A percentile compares a stretch with the other conserved stretches of the same genome.
These are phyloP conservation scores for Botryotinia narcissicola DNA, from an alignment of 2,329 filamentous ascomycete species.

Conservation along the genomic window DNA sequence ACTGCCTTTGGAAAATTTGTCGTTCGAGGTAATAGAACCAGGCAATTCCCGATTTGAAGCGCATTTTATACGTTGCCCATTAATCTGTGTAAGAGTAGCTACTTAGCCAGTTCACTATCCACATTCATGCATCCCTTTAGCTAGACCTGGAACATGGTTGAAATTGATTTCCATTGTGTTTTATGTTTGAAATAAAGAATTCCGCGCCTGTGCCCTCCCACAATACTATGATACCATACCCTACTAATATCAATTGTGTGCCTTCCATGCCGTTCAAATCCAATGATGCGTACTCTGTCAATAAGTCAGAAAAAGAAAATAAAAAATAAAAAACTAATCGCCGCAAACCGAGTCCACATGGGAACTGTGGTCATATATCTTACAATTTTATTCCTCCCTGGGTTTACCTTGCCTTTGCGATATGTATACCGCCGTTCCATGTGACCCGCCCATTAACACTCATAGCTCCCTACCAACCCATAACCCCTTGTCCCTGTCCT, in stretches of 20 bases:
- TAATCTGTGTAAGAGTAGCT: neutral
- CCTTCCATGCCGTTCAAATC: neutral
- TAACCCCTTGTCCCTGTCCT: slow-evolving; percentile 3
- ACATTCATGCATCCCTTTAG: neutral
- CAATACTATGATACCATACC: neutral
- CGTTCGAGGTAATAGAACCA: neutral
- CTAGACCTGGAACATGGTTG: neutral
- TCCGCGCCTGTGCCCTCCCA: neutral
- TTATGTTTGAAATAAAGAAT: neutral
- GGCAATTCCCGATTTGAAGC: neutral
- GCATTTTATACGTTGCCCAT: neutral
- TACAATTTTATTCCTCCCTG: neutral
- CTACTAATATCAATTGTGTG: neutral
- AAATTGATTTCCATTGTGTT: neutral
- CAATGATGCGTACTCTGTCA: neutral
- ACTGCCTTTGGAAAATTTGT: neutral
- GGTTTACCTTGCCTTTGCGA: neutral
- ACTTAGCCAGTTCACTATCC: neutral
- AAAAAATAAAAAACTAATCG: neutral
- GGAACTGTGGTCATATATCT: neutral
- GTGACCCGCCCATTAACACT: neutral
- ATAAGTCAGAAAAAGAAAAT: neutral
- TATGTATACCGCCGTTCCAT: neutral
- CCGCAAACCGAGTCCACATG: neutral
- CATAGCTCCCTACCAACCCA: neutral